Evolutionary conservation across 208 protist species (phyloP).

Genomic region (Leishmania gerbilli): DNA sequence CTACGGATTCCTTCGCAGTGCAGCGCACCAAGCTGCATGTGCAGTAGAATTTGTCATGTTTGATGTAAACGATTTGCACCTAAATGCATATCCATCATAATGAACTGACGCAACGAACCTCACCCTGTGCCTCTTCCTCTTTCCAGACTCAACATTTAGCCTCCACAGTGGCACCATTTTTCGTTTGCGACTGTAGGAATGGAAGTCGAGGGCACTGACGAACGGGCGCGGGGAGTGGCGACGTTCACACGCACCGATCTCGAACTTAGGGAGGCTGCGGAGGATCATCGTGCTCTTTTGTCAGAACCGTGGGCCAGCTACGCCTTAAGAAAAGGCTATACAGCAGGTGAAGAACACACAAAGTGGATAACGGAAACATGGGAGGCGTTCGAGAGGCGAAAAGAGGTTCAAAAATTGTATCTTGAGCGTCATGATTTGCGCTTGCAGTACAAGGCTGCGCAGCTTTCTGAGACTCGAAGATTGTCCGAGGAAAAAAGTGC

Average conservation of each 20-base stretch:
- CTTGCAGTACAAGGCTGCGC: constrained; percentile 26
- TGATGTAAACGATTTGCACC: background rate
- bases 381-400: constrained; percentile 58
- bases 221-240: background rate
- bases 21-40: background rate
- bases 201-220: background rate
- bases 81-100: background rate
- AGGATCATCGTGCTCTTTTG: constrained; percentile 65
- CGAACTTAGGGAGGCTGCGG: constrained; percentile 41
- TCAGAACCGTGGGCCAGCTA: constrained; percentile 65
- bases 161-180: background rate
- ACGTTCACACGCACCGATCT: constrained; percentile 36
- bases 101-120: background rate
- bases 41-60: background rate
- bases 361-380: constrained; percentile 85
- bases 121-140: background rate
- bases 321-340: constrained; percentile 36
- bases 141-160: background rate
- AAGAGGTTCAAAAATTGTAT: constrained; percentile 31
- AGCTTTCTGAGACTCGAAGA: constrained; percentile 2
- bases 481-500: constrained; percentile 18
- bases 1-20: background rate
- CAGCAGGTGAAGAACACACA: constrained; percentile 45
- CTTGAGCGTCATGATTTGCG: constrained; percentile 30
- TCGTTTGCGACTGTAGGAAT: background rate